A percentile compares a stretch with the other conserved stretches of the same genome.
These are phyloP conservation scores for Rhodotorula kratochvilovae DNA, from an alignment of 768 basidiomycete genomes.

Conservation along the genomic window DNA sequence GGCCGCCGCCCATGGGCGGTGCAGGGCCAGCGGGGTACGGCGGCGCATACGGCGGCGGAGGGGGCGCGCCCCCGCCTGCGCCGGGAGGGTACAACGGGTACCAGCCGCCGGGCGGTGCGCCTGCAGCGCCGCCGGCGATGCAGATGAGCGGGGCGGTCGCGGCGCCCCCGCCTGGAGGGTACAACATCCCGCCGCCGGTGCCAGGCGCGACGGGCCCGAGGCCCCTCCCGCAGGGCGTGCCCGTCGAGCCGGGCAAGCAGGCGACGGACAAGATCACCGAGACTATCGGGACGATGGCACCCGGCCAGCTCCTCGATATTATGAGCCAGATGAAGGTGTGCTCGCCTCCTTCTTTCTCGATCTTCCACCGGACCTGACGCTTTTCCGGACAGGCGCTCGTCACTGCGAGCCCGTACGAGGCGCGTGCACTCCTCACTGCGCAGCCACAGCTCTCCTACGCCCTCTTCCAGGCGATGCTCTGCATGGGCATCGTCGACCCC, in stretches of 20 bases:
- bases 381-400: conserved; percentile 70
- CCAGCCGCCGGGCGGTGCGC: not conserved
- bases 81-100: conserved; percentile 13
- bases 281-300: conserved; percentile 75
- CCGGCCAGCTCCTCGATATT: conserved; percentile 81
- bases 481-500: conserved; percentile 90
- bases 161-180: not conserved
- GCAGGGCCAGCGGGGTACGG: conserved; percentile 25
- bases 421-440: conserved; percentile 66
- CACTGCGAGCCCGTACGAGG: conserved; percentile 84
- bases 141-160: not conserved
- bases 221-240: conserved; percentile 69
- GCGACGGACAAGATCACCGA: conserved; percentile 78
- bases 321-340: conserved; percentile 95
- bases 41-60: conserved; percentile 11
- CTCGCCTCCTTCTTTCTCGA: not conserved
- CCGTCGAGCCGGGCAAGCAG: conserved; percentile 64
- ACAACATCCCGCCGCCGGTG: conserved; percentile 9
- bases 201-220: conserved; percentile 43
- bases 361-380: no score
- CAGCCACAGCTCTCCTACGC: conserved; percentile 95
- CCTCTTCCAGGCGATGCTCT: conserved; percentile 83
- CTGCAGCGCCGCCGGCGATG: conserved; percentile 1
- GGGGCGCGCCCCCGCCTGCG: conserved; percentile 32
- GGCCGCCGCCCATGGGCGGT: conserved; percentile 45